Conservation (phyloP, 345 rosid genomes). For the Gossypium longicalyx region DNA sequence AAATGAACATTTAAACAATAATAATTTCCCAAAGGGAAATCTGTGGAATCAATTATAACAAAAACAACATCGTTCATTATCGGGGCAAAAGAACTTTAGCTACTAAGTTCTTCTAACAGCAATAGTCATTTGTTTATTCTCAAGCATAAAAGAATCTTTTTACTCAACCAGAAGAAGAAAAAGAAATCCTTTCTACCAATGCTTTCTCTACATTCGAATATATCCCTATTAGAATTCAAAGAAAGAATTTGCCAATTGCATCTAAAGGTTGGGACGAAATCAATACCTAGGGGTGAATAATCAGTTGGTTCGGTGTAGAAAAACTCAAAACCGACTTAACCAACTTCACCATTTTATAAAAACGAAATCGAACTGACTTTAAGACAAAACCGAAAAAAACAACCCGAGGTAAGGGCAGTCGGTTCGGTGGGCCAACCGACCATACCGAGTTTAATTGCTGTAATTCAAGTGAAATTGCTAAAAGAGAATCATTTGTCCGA, state of each 20-base stretch:
- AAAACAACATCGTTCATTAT: not conserved
- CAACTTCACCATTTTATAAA: too few species aligned
- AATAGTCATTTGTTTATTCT: not conserved
- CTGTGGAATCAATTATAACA: not conserved
- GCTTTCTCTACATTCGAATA: conserved; percentile 1
- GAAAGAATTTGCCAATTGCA: too few species aligned
- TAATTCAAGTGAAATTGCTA: not conserved
- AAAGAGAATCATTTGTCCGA: not conserved
- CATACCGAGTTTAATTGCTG: not conserved
- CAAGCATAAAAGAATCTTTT: not conserved
- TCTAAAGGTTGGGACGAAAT: too few species aligned
- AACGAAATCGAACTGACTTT: too few species aligned
- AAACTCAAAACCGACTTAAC: too few species aligned
- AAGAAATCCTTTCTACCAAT: not conserved
- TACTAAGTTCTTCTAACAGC: not conserved
- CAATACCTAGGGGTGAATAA: too few species aligned
- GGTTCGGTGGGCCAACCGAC: too few species aligned
- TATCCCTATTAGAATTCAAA: not conserved
- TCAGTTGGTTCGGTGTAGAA: too few species aligned
- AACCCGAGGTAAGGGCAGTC: too few species aligned
- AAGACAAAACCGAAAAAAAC: too few species aligned
- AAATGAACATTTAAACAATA: not conserved
- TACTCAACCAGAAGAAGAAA: not conserved
- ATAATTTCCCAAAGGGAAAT: not conserved
- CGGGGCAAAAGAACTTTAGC: too few species aligned